A percentile compares a stretch with the other conserved stretches of the same genome.
phyloP scores from a whole-genome alignment of 257 asterid species.

The Solanum medicagineum region DNA sequence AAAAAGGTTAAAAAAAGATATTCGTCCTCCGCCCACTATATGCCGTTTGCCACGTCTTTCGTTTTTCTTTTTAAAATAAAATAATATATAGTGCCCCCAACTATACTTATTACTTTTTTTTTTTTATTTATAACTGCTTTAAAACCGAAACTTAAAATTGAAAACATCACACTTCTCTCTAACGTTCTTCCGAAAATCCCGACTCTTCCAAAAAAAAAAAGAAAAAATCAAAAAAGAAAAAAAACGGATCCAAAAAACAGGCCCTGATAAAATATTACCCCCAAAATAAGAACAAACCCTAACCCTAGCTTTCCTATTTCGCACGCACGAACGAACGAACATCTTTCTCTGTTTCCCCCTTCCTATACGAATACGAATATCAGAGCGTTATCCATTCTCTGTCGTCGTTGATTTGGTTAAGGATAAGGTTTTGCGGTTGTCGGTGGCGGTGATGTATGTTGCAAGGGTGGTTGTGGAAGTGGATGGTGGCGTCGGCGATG shows the following conservation, averaged over 20 bases:
- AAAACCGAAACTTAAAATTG: background rate
- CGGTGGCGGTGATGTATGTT: constrained; percentile 8
- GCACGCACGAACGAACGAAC: background rate
- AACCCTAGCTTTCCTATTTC: background rate
- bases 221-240: background rate
- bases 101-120: background rate
- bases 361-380: background rate
- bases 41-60: background rate
- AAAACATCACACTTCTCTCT: background rate
- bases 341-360: background rate
- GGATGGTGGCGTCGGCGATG: constrained; percentile 43
- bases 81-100: background rate
- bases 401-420: background rate
- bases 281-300: background rate
- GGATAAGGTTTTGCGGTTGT: background rate
- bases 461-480: constrained; percentile 33
- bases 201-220: background rate
- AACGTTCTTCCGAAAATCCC: background rate
- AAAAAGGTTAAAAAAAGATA: background rate
- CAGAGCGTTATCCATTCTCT: background rate
- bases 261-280: background rate
- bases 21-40: background rate
- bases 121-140: background rate
- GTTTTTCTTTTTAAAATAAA: background rate
- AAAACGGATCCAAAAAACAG: background rate